A percentile compares a stretch with the other conserved stretches of the same genome.
Conservation (phyloP, 495 filamentous ascomycete genomes). For the Parathielavia appendiculata region DNA sequence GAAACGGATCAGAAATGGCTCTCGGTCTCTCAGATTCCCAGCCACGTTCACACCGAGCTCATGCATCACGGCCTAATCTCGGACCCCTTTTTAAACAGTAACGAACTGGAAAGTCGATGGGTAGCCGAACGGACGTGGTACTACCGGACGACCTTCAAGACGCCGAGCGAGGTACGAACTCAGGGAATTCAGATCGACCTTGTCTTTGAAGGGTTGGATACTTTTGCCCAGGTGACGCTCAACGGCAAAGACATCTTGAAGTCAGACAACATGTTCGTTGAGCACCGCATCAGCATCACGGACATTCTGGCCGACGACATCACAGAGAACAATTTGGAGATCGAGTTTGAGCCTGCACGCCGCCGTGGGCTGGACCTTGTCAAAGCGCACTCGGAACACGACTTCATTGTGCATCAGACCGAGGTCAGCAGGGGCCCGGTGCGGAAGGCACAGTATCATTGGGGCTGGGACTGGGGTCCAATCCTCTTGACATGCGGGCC, state of each 20-base stretch:
- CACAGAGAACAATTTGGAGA: slow-evolving; percentile 34
- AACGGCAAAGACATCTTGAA: slow-evolving; percentile 55
- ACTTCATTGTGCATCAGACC: slow-evolving; percentile 45
- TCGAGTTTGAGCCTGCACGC: slow-evolving; percentile 43
- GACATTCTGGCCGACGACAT: slow-evolving; percentile 15
- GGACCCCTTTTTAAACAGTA: slow-evolving; percentile 62
- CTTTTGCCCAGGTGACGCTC: slow-evolving; percentile 61
- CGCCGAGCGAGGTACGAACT: slow-evolving; percentile 28
- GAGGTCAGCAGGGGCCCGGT: slow-evolving; percentile 40
- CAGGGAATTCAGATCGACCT: slow-evolving; percentile 41
- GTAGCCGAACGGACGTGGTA: slow-evolving; percentile 65
- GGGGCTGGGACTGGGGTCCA: slow-evolving; percentile 81
- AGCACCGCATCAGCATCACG: slow-evolving; percentile 42
- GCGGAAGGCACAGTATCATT: slow-evolving; percentile 46
- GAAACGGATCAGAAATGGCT: slow-evolving; percentile 20
- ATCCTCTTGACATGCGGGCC: slow-evolving; percentile 65
- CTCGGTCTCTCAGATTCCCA: slow-evolving; percentile 19
- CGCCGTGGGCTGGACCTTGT: slow-evolving; percentile 38
- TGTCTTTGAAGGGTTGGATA: slow-evolving; percentile 70
- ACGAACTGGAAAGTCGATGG: slow-evolving; percentile 63
- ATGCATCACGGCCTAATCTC: slow-evolving; percentile 39
- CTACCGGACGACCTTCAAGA: slow-evolving; percentile 38
- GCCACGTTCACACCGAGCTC: slow-evolving; percentile 26
- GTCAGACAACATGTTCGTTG: slow-evolving; percentile 63
- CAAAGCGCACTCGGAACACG: slow-evolving; percentile 39